phyloP scores from a whole-genome alignment of 2,329 filamentous ascomycete genomes.

The Apiospora kogelbergensis region DNA sequence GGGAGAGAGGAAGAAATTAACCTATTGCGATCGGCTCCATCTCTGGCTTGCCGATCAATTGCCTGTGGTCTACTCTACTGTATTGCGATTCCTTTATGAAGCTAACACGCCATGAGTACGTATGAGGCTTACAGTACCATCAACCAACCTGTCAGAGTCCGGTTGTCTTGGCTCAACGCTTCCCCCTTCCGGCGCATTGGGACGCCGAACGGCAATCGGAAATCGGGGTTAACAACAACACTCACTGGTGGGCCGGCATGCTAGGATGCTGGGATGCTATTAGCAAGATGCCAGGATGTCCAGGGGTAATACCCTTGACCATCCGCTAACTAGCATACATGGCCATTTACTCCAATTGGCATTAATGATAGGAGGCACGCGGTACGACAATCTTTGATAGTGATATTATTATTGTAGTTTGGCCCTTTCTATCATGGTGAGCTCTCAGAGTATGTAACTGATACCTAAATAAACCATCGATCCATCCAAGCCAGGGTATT shows the following conservation, averaged over 20 bases:
- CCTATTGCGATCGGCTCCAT: not conserved
- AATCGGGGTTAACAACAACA: not conserved
- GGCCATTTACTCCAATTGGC: not conserved
- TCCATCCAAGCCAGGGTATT: constrained; percentile 1
- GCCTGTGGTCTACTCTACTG: no score
- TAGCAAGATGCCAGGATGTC: not conserved
- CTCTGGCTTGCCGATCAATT: not conserved
- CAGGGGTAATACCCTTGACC: not conserved
- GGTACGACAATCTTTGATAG: not conserved
- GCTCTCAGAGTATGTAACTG: not conserved
- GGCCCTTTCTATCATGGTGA: not conserved
- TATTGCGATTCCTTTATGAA: not conserved
- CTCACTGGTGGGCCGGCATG: not conserved
- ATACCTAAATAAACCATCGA: not conserved
- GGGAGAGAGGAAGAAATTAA: not conserved
- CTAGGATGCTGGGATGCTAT: no score
- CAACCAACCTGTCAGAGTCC: not conserved
- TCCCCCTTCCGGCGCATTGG: not conserved
- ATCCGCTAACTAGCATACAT: not conserved
- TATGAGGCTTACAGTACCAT: not conserved
- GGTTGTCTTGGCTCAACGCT: not conserved
- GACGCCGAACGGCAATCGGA: not conserved
- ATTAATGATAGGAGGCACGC: not conserved
- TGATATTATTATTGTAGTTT: not conserved
- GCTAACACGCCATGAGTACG: not conserved